A percentile compares a stretch with the other conserved stretches of the same genome.
These are phyloP conservation scores for Phytophthora rubi DNA, from an alignment of 352 stramenopile genomes.

Conservation along the genomic window DNA sequence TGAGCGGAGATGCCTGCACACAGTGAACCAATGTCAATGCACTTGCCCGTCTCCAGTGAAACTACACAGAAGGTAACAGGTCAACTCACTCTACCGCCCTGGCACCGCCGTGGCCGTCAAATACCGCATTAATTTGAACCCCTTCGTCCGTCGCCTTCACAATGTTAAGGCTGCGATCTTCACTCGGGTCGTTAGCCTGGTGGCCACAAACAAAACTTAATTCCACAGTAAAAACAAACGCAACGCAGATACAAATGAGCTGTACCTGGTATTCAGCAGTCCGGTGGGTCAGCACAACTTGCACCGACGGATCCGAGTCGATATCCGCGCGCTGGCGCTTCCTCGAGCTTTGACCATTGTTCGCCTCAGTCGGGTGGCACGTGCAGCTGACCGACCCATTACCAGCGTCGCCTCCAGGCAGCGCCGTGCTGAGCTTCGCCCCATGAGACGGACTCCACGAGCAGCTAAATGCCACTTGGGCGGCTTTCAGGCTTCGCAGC, in stretches of 20 bases:
- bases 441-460: conserved; percentile 52
- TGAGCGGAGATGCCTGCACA: conserved; percentile 40
- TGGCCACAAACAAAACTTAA: not conserved
- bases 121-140: conserved; percentile 60
- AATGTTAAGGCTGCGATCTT: conserved; percentile 71
- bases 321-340: conserved; percentile 28
- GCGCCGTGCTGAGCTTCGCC: conserved; percentile 32
- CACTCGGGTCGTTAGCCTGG: conserved; percentile 65
- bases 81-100: conserved; percentile 69
- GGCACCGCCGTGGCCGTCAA: conserved; percentile 73
- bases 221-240: not conserved
- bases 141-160: conserved; percentile 41
- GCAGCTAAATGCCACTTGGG: conserved; percentile 52
- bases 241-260: not conserved
- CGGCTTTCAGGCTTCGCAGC: conserved; percentile 42
- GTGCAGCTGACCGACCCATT: conserved; percentile 5
- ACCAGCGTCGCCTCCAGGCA: not conserved
- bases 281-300: conserved; percentile 39
- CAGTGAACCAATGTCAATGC: conserved; percentile 8
- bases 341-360: conserved; percentile 22
- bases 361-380: conserved; percentile 17
- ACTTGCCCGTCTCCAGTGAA: not conserved
- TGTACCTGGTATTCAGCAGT: conserved; percentile 69
- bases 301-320: conserved; percentile 25
- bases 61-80: not conserved